These are phyloP conservation scores for Tolypocladium ovalisporum DNA, from an alignment of 2,329 filamentous ascomycete species.

Conservation along the genomic window DNA sequence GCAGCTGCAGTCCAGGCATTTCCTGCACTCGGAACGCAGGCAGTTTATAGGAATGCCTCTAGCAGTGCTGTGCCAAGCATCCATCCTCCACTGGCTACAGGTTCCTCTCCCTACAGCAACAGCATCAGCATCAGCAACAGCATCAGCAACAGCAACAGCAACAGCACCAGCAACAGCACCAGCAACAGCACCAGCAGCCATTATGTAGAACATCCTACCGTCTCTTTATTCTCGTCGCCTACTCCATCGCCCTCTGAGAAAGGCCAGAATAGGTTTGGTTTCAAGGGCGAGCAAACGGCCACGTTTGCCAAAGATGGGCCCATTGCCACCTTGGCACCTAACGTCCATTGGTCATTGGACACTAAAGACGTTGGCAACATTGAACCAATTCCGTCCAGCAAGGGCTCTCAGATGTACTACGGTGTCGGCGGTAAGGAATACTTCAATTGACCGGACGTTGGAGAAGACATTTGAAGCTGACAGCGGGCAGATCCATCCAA, in stretches of 20 bases:
- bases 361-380: constrained; percentile 11
- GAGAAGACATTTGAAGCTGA: background rate
- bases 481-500: constrained; percentile 9
- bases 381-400: constrained; percentile 9
- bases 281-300: background rate
- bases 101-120: background rate
- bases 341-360: constrained; percentile 14
- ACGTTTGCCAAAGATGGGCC: constrained; percentile 1
- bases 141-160: background rate
- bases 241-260: background rate
- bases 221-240: background rate
- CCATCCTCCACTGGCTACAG: background rate
- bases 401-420: constrained; percentile 13
- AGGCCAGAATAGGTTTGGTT: background rate
- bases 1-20: background rate
- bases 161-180: background rate
- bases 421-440: constrained; percentile 3
- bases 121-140: background rate
- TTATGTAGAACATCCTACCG: background rate
- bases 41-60: background rate
- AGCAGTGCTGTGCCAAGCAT: background rate
- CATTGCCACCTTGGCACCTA: constrained; percentile 1
- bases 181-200: background rate
- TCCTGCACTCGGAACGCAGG: background rate
- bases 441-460: constrained; percentile 1